Evolutionary conservation across 306 rosid genomes (phyloP), one percentile per base, ranked within the genome.

Genomic region (Castanopsis chinensis): DNA sequence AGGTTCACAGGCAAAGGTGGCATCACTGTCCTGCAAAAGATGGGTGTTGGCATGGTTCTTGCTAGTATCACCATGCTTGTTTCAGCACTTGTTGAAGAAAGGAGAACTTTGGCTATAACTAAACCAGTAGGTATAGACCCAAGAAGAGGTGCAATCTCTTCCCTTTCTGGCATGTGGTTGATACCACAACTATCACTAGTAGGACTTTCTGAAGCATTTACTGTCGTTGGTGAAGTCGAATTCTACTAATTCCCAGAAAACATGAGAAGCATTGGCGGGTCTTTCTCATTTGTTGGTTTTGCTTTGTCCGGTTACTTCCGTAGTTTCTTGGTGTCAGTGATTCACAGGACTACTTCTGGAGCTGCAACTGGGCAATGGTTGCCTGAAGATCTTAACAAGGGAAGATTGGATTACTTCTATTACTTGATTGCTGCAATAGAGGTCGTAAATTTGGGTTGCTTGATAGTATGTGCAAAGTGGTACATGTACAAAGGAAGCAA

Each of bases 211-310:
- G 94, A 92, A 59, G 78, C 89, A 14, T 92, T 94, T 41, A 53
- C 82, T 0, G 15, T 88, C 0, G 76, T 94, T n/a, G 97, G 95
- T 51, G 92, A 89, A 83, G 76, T 86, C 35, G 98, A 94, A 19
- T 84, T 94, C 19, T 91, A 89, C 87, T 91, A 91, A 14, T 90
- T 94, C 68, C 98, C 97, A 7, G 94, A 94, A 87, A 92, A 94
- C 79, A 92, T 94, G 98, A 88, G 93, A 84, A 94, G 91, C 85
- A 84, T 94, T 76, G 98, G 77, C 18, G 97, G 93, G 61, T 81
- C 97, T 73, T 77, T 94, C 5, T 87, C 72, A 82, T 91, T 56
- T 17, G 91, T 97, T 76, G 90, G 89, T 75, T 5, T 86, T 80
- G 98, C 97, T 1, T 87, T 82, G 13, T 80, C 93, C 0, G 92